Conservation (phyloP, 2,329 filamentous ascomycete species). For the Lojkania enalia region DNA sequence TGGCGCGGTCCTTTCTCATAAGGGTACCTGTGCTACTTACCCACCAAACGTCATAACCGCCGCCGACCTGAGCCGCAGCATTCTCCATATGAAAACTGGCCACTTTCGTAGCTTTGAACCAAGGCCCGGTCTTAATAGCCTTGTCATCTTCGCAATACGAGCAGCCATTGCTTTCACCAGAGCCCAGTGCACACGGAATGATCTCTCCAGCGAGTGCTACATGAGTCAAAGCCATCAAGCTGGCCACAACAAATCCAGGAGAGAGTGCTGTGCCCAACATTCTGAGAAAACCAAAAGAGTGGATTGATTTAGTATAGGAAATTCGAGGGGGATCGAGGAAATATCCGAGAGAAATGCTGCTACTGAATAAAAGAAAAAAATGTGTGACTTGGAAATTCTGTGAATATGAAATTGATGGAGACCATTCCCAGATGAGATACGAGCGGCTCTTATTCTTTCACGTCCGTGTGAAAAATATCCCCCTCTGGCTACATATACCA, state of each 20-base stretch:
- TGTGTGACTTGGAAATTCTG: too few relatives aligned
- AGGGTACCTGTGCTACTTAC: constrained; percentile 7
- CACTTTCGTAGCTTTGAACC: not conserved
- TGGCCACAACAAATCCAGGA: not conserved
- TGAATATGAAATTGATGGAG: too few relatives aligned
- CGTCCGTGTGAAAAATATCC: too few relatives aligned
- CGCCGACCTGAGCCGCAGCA: constrained; percentile 4
- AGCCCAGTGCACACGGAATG: constrained; percentile 7
- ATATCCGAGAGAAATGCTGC: too few relatives aligned
- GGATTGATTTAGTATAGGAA: not conserved
- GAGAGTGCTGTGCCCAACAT: not conserved
- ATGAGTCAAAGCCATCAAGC: not conserved
- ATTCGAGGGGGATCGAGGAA: too few relatives aligned
- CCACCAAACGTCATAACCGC: constrained; percentile 9
- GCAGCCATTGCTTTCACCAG: constrained; percentile 6
- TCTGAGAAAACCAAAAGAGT: not conserved
- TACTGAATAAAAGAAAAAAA: too few relatives aligned
- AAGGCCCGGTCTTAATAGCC: constrained; percentile 3
- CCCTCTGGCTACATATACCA: too few relatives aligned
- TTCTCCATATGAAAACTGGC: not conserved
- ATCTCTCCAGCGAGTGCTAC: not conserved
- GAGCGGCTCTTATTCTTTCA: too few relatives aligned
- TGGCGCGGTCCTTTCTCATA: too few relatives aligned
- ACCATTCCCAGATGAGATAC: too few relatives aligned
- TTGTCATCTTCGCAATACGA: constrained; percentile 1